Evolutionary conservation across 148 eudicot genomes (phyloP), one percentile per base, ranked within the genome.

Genomic region (Heliamphora exappendiculata): DNA sequence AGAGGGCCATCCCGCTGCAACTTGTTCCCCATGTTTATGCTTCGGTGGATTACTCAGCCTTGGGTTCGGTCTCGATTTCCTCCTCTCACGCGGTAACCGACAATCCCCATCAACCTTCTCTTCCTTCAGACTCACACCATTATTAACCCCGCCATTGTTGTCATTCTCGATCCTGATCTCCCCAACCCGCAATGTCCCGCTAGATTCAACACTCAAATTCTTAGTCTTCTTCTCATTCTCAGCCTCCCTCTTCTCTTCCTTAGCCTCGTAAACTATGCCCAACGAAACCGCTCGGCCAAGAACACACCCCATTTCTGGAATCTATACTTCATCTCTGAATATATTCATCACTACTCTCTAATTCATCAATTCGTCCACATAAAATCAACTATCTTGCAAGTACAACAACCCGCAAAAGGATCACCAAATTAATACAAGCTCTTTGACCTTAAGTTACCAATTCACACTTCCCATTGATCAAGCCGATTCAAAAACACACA

Each of bases 1-100:
- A 76, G 93, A 78, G 5, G 98, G 98, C 98, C 98, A 94, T 34
- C 97, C 98, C 71, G 98, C 98, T 10, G 98, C 97, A 41, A 94
- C 98, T 84, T 90, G 98, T 78, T 94, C 98, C 37, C 98, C 98
- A 54, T 85, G 88, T 29, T 82, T 78, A 76, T 85, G 76, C 83
- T 90, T 94, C 3, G 88, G 84, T 37, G 85, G 90, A 80, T 86
- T 94, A 73, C 98, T 85, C 79, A 84, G 63, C 85, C 91, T 86
- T 0, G 97, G 93, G 79, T 90, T 88, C 0, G 86, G 71, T 87
- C 80, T 91, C 7, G 88, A 83, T 67, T 91, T 82, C 79, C 88
- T 85, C 78, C 87, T 90, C 82, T 90, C 98, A 10, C 89, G 91
- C 65, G 73, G 84, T 0, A 80, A 75, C 82, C 80, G 78, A 34